Conservation (phyloP, 257 asterid genomes). For the Solanum rostratum region DNA sequence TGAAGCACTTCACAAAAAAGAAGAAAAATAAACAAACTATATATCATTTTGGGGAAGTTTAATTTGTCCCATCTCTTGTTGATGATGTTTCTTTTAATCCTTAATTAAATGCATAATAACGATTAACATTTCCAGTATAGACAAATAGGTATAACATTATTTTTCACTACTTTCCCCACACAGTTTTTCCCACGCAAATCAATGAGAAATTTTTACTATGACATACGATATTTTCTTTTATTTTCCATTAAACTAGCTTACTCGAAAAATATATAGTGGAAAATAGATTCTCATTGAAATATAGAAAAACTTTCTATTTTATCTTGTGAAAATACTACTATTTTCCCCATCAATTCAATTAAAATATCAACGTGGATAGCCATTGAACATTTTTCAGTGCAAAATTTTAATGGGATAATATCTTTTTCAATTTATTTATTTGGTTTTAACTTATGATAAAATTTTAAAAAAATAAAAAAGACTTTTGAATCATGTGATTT, state of each 20-base stretch:
- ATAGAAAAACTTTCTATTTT: too few species aligned
- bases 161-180: background rate
- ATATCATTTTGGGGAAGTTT: background rate
- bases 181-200: background rate
- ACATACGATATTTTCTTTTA: background rate
- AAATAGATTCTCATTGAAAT: background rate
- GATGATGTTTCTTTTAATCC: background rate
- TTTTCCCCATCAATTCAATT: too few species aligned
- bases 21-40: background rate
- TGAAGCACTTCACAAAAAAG: background rate
- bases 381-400: background rate
- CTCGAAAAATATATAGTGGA: accelerated
- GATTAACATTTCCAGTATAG: background rate
- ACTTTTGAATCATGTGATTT: background rate
- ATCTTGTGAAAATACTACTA: too few species aligned
- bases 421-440: background rate
- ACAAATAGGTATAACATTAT: background rate
- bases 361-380: background rate
- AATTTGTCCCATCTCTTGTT: background rate
- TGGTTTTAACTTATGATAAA: background rate
- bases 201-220: background rate
- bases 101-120: background rate
- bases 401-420: background rate
- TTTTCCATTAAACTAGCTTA: background rate
- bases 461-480: background rate